Base-by-base conservation (phyloP, 176 grass and related monocot genomes). In the Dendrocalamus sinicus region DNA sequence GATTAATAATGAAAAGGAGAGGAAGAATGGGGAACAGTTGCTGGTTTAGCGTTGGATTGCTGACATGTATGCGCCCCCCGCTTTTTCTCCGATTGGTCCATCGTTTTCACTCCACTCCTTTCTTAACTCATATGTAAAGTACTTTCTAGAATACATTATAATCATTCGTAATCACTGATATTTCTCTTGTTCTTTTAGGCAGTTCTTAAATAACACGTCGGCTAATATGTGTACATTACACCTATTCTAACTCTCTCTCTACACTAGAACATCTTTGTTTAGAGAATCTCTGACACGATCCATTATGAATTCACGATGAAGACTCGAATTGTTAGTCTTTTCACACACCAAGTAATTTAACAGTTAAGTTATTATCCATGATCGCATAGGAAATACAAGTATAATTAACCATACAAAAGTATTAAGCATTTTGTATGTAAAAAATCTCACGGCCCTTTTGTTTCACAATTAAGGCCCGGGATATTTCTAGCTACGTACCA, bases 51-150 rank as follows among this genome's bases (percentile, higher is more conserved):
- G 8, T 30, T 70, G 63, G 73, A 46, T 70, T 48, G 51, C 7
- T 62, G 75, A 86, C 75, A 50, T 62, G 84, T 86, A 20, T 17
- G 69, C 68, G 66, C 67, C 39, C 39, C 51, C 15, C 39, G 65
- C 75, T 79, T 61, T 40, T 6, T 67, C 76, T 67, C 43, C 12
- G 61, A 74, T 75, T 67, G 82, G 81, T 72, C 81, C 43, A 72
- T 88, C 73, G 79, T 78, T 84, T 79, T 32, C 30, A 32, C 30
- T 32, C 53, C 72, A 55, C 45, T 10, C 50, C 78, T 81, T 67
- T 35, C 47, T 40, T 53, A 75, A 63, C 6, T 12, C 24, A 28
- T 13, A 63, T 12, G 23, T 11, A 13, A 6, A 52, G 46, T 10
- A 47, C 46, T 47, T 28, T 2, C 8, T 6, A 28, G 4, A 28